Percentiles rank a stretch among this genome's conserved stretches.
phyloP scores from a whole-genome alignment of 768 basidiomycete species.

The Pholiota microspora region DNA sequence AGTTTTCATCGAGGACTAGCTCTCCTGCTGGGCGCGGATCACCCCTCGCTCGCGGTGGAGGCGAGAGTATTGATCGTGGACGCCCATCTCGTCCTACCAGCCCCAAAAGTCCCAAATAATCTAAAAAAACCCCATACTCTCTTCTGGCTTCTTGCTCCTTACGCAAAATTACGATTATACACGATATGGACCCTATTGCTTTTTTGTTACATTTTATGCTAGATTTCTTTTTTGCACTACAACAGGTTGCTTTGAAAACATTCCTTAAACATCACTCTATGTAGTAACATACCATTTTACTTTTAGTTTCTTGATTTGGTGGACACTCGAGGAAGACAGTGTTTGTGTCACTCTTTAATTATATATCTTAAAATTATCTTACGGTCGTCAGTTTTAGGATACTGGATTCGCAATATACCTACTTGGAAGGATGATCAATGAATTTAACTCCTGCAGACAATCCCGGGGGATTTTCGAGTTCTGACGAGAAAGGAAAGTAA shows the following conservation, averaged over 20 bases:
- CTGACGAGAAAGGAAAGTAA: no score
- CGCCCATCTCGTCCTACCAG: conserved; percentile 22
- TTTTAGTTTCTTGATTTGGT: neutral
- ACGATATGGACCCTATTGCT: neutral
- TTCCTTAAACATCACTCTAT: neutral
- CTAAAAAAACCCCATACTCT: neutral
- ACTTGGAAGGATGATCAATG: no score
- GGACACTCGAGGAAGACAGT: neutral
- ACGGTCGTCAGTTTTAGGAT: neutral
- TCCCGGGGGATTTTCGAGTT: no score
- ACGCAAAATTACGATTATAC: neutral
- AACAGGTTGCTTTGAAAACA: neutral
- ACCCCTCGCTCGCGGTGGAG: conserved; percentile 37
- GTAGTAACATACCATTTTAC: conserved; percentile 1
- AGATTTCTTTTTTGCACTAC: conserved; percentile 4
- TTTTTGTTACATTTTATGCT: conserved; percentile 2
- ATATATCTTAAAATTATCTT: conserved; percentile 2
- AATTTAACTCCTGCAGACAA: no score
- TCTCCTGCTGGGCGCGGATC: conserved; percentile 54
- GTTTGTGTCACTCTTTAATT: neutral
- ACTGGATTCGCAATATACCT: neutral
- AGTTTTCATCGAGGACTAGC: conserved; percentile 44
- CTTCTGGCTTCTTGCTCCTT: neutral
- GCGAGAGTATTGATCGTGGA: conserved; percentile 19
- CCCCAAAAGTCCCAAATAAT: conserved; percentile 25